These are phyloP conservation scores for Lignosus rhinocerotis DNA, from an alignment of 1,284 basidiomycete species.

Conservation along the genomic window DNA sequence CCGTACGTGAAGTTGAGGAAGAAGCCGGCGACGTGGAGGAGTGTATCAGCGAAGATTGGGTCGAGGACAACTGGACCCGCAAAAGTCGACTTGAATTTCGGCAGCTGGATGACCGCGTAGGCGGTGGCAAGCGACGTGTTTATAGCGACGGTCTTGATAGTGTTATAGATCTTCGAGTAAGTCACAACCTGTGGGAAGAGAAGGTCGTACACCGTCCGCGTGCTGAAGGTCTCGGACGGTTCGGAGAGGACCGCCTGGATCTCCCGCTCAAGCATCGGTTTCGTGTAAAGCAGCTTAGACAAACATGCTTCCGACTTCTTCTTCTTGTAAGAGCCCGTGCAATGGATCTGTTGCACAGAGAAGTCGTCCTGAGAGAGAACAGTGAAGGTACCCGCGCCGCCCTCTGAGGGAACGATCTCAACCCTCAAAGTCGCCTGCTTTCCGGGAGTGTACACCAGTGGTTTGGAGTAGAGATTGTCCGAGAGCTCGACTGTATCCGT, in stretches of 20 bases:
- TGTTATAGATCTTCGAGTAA: conserved; percentile 60
- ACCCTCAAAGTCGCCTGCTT: conserved; percentile 39
- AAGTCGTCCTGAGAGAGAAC: conserved; percentile 40
- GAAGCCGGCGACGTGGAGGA: conserved; percentile 71
- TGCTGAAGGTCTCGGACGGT: conserved; percentile 50
- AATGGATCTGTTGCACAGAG: conserved; percentile 38
- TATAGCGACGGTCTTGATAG: conserved; percentile 55
- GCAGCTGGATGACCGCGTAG: conserved; percentile 48
- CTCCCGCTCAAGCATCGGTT: conserved; percentile 39
- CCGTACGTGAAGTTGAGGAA: conserved; percentile 58
- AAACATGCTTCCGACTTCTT: conserved; percentile 34
- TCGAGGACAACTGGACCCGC: conserved; percentile 42
- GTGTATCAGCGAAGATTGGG: conserved; percentile 64
- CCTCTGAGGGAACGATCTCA: conserved; percentile 34
- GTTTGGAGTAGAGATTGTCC: conserved; percentile 49
- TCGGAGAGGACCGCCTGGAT: conserved; percentile 34
- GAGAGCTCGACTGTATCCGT: conserved; percentile 42
- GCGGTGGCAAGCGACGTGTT: conserved; percentile 51
- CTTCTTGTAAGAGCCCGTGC: conserved; percentile 44
- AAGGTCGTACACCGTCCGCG: conserved; percentile 60
- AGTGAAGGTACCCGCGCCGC: conserved; percentile 42
- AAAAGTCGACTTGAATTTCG: conserved; percentile 30
- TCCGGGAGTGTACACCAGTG: conserved; percentile 49
- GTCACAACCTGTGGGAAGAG: conserved; percentile 69
- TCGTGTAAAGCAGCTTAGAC: conserved; percentile 41